Base-by-base conservation (phyloP, 345 rosid species). In the Camelina hispida region DNA sequence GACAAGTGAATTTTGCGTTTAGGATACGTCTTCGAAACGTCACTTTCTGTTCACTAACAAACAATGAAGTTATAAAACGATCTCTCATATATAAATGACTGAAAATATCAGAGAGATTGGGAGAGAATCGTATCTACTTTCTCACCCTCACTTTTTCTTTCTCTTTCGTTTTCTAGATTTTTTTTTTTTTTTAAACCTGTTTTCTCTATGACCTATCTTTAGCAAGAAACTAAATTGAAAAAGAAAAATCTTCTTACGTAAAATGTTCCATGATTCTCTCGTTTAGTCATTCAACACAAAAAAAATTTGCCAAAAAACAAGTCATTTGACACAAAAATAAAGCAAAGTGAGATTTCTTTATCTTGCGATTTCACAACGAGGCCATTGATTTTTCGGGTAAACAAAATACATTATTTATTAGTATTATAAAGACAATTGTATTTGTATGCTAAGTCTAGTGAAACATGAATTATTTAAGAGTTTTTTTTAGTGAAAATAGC, bases 21-120 rank as follows among this genome's bases (percentile, higher is more conserved):
- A 68, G 58, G 79, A 75, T 75, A 68, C 79, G 79, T 75, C 68
- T 75, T 59, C 14, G 79, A 68, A 68, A 68, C 69, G 79, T 76
- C 79, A 68, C 69, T 69, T 61, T 76, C 79, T 69, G 34, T 52
- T 76, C 79, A 69, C 74, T 18, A 60, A 4, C 74, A 68, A 68
- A 76, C 74, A 75, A 72, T 59, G 74, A 71, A 71, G n/a, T 46
- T 47, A 28, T 28, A 28, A 4, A 47, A 74, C 68, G 62, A 76
- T 76, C 79, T 68, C 68, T 52, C 69, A 52, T 68, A 50, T 68
- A 51, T 44, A 44, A 46, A 48, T 60, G 56, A 68, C 69, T 68
- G 47, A 59, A 75, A 67, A 67, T 74, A 75, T 75, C 78, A 50
- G 32, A 75, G 61, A 53, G 63, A 73, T 73, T 63, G 47, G 34